Evolutionary conservation across 805 yeast species (phyloP), one percentile per base, ranked within the genome.

Genomic region (Candida glaebosa): DNA sequence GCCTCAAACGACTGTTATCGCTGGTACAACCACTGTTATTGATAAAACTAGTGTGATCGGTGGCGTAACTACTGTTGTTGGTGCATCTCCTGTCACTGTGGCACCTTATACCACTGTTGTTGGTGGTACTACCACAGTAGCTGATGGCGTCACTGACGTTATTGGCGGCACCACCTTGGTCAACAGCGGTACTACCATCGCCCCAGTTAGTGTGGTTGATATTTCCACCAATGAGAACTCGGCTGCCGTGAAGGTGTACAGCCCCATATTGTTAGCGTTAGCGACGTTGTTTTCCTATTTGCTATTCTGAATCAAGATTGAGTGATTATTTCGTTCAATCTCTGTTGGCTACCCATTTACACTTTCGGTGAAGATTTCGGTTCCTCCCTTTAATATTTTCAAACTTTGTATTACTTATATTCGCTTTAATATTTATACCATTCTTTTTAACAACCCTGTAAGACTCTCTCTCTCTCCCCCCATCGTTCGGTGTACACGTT

Each of bases 101-200:
- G 20, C 37, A 18, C 25, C 18, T 10, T 33, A 33, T 15, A 33
- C 37, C 25, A 33, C 37, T 18, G 20, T 24, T 10, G 37, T 34
- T 9, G 12, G 16, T 34, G 18, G 18, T 18, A 33, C 37, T 16
- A 16, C 24, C 24, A 33, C 19, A n/a, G 25, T 18, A 17, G 12
- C 22, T 4, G 14, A 33, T 18, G 37, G 37, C 3, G 14, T 16
- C 4, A 24, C 20, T 33, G 24, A 17, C 5, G 20, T 24, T 33
- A 25, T 9, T 18, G n/a, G 25, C 18, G 37, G 37, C 6, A 24
- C 12, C 20, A 24, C 20, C 19, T 10, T 33, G 6, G 25, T 33
- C 26, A 22, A 22, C 10, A 22, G 26, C 10, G 26, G 26, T 22
- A 22, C 26, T 10, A 22, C 26, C 10, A 22, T 22, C 10, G 26